phyloP scores from a whole-genome alignment of 1,284 basidiomycete species.

The Bjerkandera adusta region DNA sequence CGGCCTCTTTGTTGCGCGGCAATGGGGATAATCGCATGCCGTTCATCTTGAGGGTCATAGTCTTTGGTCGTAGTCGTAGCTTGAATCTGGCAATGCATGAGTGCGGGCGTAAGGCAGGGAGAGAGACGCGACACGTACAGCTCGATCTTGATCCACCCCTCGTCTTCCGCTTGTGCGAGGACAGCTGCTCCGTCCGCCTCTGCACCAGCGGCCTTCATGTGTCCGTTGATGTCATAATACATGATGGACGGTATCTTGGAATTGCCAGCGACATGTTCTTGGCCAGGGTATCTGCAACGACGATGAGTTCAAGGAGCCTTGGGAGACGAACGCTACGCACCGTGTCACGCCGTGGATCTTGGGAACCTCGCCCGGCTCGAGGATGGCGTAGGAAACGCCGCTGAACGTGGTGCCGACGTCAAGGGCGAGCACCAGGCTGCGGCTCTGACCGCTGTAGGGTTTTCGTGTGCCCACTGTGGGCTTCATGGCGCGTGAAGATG shows the following conservation, averaged over 20 bases:
- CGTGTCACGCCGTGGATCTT: slow-evolving; percentile 70
- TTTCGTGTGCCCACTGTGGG: slow-evolving; percentile 55
- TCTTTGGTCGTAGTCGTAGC: slow-evolving; percentile 67
- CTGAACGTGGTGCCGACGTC: slow-evolving; percentile 76
- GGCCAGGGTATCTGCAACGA: slow-evolving; percentile 63
- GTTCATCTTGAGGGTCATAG: slow-evolving; percentile 78
- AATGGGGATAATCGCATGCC: slow-evolving; percentile 70
- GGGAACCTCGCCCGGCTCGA: slow-evolving; percentile 68
- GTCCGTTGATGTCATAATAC: slow-evolving; percentile 64
- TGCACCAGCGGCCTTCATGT: slow-evolving; percentile 68
- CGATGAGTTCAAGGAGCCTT: neutral
- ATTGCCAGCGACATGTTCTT: slow-evolving; percentile 81
- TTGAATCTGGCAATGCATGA: slow-evolving; percentile 55
- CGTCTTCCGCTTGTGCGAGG: slow-evolving; percentile 64
- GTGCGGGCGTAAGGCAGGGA: neutral
- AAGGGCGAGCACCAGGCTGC: slow-evolving; percentile 67
- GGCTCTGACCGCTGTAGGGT: slow-evolving; percentile 60
- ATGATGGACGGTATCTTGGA: slow-evolving; percentile 77
- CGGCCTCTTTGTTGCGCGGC: slow-evolving; percentile 61
- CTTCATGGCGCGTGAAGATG: slow-evolving; percentile 26
- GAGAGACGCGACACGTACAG: slow-evolving; percentile 48
- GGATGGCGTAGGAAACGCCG: slow-evolving; percentile 71
- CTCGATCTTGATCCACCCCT: slow-evolving; percentile 70
- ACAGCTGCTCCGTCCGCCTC: slow-evolving; percentile 65
- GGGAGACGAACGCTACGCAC: slow-evolving; percentile 30